phyloP scores from a whole-genome alignment of 2,329 filamentous ascomycete genomes.

The Domatiomyces globalis region DNA sequence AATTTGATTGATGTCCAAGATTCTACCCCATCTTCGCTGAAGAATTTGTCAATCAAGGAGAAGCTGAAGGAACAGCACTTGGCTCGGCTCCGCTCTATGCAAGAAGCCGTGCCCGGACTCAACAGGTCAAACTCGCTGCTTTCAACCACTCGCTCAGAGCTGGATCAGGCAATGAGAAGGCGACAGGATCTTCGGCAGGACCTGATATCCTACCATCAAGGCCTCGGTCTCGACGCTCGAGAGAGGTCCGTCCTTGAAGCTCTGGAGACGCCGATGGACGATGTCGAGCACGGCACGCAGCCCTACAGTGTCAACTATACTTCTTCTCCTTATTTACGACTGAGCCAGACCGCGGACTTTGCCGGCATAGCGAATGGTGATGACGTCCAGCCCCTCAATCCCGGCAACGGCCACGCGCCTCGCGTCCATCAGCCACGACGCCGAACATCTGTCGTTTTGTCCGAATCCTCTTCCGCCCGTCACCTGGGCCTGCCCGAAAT shows the following conservation, averaged over 20 bases:
- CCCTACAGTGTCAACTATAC: constrained; percentile 16
- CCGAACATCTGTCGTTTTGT: constrained; percentile 28
- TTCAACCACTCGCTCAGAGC: not conserved
- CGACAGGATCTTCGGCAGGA: constrained; percentile 6
- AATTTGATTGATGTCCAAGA: constrained; percentile 16
- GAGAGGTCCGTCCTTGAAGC: constrained; percentile 15
- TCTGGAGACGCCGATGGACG: constrained; percentile 14
- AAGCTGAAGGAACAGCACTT: constrained; percentile 15
- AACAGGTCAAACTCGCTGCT: not conserved
- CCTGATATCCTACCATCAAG: constrained; percentile 9
- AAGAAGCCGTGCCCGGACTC: not conserved
- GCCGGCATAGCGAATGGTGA: constrained; percentile 2
- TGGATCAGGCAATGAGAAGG: not conserved
- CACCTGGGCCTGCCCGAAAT: constrained; percentile 21
- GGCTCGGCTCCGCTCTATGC: constrained; percentile 11
- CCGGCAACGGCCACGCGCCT: not conserved
- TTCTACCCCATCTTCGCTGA: constrained; percentile 14
- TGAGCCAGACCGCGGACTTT: not conserved
- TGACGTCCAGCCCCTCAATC: constrained; percentile 6
- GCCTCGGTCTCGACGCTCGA: constrained; percentile 13
- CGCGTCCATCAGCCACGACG: constrained; percentile 23
- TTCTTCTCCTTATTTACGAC: constrained; percentile 9
- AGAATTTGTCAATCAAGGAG: constrained; percentile 13
- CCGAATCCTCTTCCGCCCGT: constrained; percentile 21
- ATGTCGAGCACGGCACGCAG: constrained; percentile 5